A percentile compares a stretch with the other conserved stretches of the same genome.
These are phyloP conservation scores for Trametes maxima DNA, from an alignment of 768 basidiomycete genomes.

Conservation along the genomic window DNA sequence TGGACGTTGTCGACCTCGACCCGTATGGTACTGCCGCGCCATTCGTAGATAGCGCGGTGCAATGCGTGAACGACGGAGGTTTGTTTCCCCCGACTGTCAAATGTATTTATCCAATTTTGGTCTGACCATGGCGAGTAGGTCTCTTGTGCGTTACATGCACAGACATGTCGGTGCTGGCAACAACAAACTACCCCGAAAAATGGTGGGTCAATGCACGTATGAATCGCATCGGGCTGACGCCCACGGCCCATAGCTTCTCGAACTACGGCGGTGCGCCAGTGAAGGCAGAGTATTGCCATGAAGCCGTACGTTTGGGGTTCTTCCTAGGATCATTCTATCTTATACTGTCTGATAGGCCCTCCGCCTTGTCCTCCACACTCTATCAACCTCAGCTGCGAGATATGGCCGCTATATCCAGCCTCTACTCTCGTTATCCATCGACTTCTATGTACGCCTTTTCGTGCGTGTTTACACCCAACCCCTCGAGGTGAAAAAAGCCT, in stretches of 20 bases:
- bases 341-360: slow-evolving; percentile 61
- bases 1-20: slow-evolving; percentile 96
- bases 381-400: slow-evolving; percentile 85
- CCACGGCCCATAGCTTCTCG: slow-evolving; percentile 64
- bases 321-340: neutral
- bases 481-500: slow-evolving; percentile 79
- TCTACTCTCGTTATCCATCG: slow-evolving; percentile 88
- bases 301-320: slow-evolving; percentile 60
- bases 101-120: neutral
- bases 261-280: slow-evolving; percentile 93
- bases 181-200: slow-evolving; percentile 95
- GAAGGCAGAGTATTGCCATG: slow-evolving; percentile 94
- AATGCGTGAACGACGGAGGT: slow-evolving; percentile 88
- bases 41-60: slow-evolving; percentile 94
- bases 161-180: slow-evolving; percentile 91
- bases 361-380: slow-evolving; percentile 83
- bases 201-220: slow-evolving; percentile 53
- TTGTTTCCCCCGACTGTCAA: slow-evolving; percentile 17
- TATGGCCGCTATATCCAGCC: slow-evolving; percentile 94
- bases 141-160: slow-evolving; percentile 96
- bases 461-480: slow-evolving; percentile 75
- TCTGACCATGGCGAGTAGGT: slow-evolving; percentile 47
- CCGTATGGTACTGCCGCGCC: slow-evolving; percentile 98
- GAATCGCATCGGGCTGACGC: neutral
- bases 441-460: slow-evolving; percentile 95